Evolutionary conservation across 495 filamentous ascomycete species (phyloP).

Genomic region (Hypoxylon lienhwacheense): DNA sequence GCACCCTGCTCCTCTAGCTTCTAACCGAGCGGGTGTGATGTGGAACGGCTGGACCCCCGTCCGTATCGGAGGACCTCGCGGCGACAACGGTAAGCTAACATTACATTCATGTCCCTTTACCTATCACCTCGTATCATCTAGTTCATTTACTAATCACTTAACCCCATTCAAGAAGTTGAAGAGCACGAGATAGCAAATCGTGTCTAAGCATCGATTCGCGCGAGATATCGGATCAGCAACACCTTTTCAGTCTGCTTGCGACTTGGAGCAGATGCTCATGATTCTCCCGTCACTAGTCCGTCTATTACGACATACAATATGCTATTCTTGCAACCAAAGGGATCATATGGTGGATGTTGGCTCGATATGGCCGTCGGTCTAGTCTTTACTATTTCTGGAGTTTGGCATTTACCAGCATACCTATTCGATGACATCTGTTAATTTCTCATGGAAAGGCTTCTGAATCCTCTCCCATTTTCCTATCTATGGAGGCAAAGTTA

Average conservation of each 20-base stretch:
- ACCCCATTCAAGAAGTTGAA: conserved; percentile 7
- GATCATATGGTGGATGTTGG: conserved; percentile 1
- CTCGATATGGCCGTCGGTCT: too few relatives aligned
- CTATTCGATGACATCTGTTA: too few relatives aligned
- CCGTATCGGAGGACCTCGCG: not conserved
- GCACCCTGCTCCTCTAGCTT: not conserved
- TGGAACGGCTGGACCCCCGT: conserved; percentile 21
- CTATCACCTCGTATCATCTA: not conserved
- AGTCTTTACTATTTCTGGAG: too few relatives aligned
- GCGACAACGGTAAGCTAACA: conserved; percentile 24
- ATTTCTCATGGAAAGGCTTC: too few relatives aligned
- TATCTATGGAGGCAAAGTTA: too few relatives aligned
- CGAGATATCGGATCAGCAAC: not conserved
- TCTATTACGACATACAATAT: not conserved
- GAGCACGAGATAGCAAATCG: conserved; percentile 31
- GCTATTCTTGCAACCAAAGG: too few relatives aligned
- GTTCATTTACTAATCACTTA: not conserved
- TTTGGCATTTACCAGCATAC: too few relatives aligned
- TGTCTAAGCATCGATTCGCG: conserved; percentile 12
- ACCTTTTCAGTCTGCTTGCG: not conserved
- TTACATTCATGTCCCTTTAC: not conserved
- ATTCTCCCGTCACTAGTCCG: not conserved
- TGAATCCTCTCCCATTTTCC: too few relatives aligned
- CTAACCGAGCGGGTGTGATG: not conserved
- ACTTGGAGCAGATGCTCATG: not conserved